Base-by-base conservation (phyloP, 2,329 filamentous ascomycete genomes). In the Pseudogymnoascus sp. region DNA sequence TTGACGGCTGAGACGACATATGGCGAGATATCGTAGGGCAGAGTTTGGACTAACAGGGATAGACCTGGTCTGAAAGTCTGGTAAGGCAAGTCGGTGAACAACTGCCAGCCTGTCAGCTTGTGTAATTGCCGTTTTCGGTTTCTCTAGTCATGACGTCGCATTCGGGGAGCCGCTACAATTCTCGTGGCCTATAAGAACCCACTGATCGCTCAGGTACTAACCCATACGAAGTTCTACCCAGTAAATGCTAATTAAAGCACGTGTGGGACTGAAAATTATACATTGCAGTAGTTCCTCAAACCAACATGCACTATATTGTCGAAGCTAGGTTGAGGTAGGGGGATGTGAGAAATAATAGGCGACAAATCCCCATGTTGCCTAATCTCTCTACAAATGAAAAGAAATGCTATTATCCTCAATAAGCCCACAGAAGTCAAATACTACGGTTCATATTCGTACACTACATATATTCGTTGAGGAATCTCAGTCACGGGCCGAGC, bases 401-500 rank as follows among this genome's bases (percentile, higher is more conserved):
- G 3, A 6, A 3, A 50, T 50, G 43, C 4, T 50, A 33, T 54
- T 54, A 33, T 54, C 28, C n/a, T 33, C 16, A 33, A 33, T 33
- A 14, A 33, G 33, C 14, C n/a, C 12, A 4, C 28, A 18, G 16
- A 33, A 33, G 2, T 33, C 28, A 33, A 20, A 14, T 18, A 33
- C 8, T 54, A 33, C 33, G 14, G 6, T 33, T 20, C n/a, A 30
- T 20, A 14, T 6, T 28, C 47, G 33, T 54, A 14, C 28, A 54
- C 47, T 54, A 20, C 28, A 33, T 33, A 33, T 33, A 28, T 18
- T 54, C 9, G 28, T 33, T 33, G 28, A 25, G 47, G 33, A 54
- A 54, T 54, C 28, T 28, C 28, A 33, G 47, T 54, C 47, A 54
- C 47, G 47, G 47, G 47, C 47, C 47, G 47, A 54, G 25, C 47